Percentiles rank a stretch among this genome's conserved stretches.
These are phyloP conservation scores for Aspergillus brasiliensis DNA, from an alignment of 2,329 filamentous ascomycete genomes.

Conservation along the genomic window DNA sequence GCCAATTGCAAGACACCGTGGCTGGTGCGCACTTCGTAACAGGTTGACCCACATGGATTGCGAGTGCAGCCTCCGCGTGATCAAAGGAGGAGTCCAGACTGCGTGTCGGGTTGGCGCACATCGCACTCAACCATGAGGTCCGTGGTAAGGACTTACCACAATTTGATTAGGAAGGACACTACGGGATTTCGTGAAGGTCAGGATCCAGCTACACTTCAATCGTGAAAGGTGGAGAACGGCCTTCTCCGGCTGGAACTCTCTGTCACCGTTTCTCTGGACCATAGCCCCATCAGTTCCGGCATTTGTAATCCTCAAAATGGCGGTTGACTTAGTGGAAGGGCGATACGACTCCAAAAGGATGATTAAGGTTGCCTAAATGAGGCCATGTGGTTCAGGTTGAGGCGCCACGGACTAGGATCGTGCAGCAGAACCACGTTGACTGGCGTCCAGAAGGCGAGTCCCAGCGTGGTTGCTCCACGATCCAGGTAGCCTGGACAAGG, in stretches of 20 bases:
- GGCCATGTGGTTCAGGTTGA: neutral
- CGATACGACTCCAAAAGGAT: neutral
- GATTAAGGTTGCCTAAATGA: neutral
- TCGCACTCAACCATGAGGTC: neutral
- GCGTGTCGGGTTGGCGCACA: neutral
- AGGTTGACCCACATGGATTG: neutral
- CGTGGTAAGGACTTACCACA: neutral
- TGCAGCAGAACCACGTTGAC: neutral
- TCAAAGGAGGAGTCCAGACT: neutral
- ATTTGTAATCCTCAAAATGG: neutral
- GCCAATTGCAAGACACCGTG: neutral
- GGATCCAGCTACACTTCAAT: neutral
- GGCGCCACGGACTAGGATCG: neutral
- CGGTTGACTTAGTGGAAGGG: neutral
- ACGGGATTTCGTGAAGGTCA: neutral
- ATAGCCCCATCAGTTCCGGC: neutral
- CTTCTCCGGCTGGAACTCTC: neutral
- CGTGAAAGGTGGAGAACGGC: neutral
- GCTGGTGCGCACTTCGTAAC: neutral
- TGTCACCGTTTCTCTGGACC: neutral
- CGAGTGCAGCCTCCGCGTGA: neutral
- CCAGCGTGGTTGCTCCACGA: neutral
- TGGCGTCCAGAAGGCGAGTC: neutral
- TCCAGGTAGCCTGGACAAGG: neutral
- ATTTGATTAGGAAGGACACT: neutral